phyloP scores from a whole-genome alignment of 148 eudicot genomes.

The Vaccinium corymbosum region DNA sequence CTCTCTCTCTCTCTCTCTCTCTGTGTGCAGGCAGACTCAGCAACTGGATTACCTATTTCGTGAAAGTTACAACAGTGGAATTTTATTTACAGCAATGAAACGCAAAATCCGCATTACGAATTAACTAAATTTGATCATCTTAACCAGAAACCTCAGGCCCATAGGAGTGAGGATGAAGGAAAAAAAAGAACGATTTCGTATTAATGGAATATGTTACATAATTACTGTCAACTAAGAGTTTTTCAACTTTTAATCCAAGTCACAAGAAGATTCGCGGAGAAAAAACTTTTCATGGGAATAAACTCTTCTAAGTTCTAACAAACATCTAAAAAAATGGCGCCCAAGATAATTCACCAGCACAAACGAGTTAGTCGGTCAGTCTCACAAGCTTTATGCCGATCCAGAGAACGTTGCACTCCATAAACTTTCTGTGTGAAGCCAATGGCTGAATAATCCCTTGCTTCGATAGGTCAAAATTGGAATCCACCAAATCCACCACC shows the following conservation, averaged over 20 bases:
- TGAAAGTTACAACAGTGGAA: neutral
- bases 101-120: neutral
- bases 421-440: neutral
- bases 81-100: neutral
- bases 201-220: neutral
- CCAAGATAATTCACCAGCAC: neutral
- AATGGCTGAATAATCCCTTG: neutral
- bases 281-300: constrained; percentile 4
- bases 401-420: neutral
- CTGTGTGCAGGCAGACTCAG: neutral
- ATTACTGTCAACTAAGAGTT: neutral
- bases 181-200: neutral
- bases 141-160: neutral
- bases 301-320: neutral
- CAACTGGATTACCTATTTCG: neutral
- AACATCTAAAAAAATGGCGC: neutral
- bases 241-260: neutral
- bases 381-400: neutral
- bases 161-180: too few species aligned
- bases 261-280: too few species aligned
- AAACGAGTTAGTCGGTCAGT: neutral
- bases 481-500: constrained; percentile 72
- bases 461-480: constrained; percentile 42
- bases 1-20: neutral
- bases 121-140: neutral